These are phyloP conservation scores for Russula compacta DNA, from an alignment of 768 basidiomycete species.

Conservation along the genomic window DNA sequence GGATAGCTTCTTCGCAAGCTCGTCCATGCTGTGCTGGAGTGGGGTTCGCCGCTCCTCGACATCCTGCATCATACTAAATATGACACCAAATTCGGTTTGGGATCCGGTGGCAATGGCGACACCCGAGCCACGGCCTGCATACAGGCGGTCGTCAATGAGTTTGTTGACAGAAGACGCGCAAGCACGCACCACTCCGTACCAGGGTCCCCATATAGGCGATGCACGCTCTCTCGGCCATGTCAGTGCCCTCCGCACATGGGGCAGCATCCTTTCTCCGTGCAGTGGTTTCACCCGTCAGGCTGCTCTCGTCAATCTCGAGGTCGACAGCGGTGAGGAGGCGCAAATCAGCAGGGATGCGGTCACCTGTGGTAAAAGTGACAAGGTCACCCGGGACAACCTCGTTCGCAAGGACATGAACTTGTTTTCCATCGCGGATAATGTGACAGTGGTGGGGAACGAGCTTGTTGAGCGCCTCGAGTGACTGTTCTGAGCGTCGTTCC, in stretches of 20 bases:
- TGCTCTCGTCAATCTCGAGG: conserved; percentile 92
- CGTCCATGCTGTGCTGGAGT: conserved; percentile 91
- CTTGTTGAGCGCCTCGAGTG: conserved; percentile 90
- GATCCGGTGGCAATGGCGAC: conserved; percentile 80
- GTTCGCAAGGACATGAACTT: conserved; percentile 81
- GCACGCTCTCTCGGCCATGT: conserved; percentile 77
- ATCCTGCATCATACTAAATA: conserved; percentile 98
- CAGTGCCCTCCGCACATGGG: conserved; percentile 40
- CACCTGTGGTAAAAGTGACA: conserved; percentile 81
- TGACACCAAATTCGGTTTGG: conserved; percentile 90
- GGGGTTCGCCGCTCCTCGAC: conserved; percentile 89
- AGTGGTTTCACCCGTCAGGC: conserved; percentile 87
- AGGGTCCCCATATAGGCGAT: conserved; percentile 96
- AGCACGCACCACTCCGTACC: conserved; percentile 69
- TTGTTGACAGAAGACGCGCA: neutral
- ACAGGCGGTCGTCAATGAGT: neutral
- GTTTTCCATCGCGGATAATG: conserved; percentile 68
- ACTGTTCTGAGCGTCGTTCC: conserved; percentile 90
- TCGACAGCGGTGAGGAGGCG: conserved; percentile 75
- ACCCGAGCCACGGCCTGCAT: conserved; percentile 66
- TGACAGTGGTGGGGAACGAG: conserved; percentile 96
- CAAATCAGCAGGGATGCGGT: conserved; percentile 90
- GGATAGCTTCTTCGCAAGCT: conserved; percentile 87
- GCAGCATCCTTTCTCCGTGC: conserved; percentile 61
- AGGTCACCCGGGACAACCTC: conserved; percentile 96